Evolutionary conservation across 75 land plant genomes (phyloP), one percentile per base, ranked within the genome.

Genomic region (Pinus albicaulis): DNA sequence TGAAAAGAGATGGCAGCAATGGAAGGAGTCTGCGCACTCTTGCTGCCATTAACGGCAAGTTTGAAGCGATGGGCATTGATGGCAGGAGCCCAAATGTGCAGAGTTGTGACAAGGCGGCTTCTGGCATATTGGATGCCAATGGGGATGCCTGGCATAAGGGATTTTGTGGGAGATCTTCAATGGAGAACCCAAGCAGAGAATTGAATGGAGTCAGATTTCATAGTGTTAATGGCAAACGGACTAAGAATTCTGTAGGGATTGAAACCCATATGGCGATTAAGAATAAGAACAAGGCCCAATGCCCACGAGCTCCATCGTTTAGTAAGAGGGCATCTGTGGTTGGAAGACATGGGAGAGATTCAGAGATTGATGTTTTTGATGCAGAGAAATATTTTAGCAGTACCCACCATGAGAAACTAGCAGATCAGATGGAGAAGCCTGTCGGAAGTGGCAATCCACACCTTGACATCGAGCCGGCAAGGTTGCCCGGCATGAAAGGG

Each of bases 351-450:
- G 71, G n/a, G 17, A 66, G 38, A 44, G 48, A 66, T 66, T 38
- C 44, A 44, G 71, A 66, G 38, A 28, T 66, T 66, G 48, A n/a
- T 66, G 44, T 66, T 66, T 66, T 66, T 38, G 71, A 66, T 2
- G 71, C 71, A 66, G 71, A 66, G 17, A 66, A 44, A 5, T 66
- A 66, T 66, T 66, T 66, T 66, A 66, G 71, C 52, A 66, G 31
- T 22, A 66, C 22, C 8, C 44, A 38, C n/a, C 20, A 66, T 38
- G 71, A 36, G 38, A 66, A 38, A 38, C 38, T 44, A 38, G 36
- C 44, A 7, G 22, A 38, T 7, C 71, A 36, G 20, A 34, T 66
- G 44, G 36, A 66, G 44, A 66, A 7, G 16, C 38, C 71, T 34
- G 38, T 20, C 12, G n/a, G 20, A 36, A 22, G 71, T 31, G 38